These are phyloP conservation scores for Helicosporidium sp. DNA, from an alignment of 139 green algal species.

Conservation along the genomic window DNA sequence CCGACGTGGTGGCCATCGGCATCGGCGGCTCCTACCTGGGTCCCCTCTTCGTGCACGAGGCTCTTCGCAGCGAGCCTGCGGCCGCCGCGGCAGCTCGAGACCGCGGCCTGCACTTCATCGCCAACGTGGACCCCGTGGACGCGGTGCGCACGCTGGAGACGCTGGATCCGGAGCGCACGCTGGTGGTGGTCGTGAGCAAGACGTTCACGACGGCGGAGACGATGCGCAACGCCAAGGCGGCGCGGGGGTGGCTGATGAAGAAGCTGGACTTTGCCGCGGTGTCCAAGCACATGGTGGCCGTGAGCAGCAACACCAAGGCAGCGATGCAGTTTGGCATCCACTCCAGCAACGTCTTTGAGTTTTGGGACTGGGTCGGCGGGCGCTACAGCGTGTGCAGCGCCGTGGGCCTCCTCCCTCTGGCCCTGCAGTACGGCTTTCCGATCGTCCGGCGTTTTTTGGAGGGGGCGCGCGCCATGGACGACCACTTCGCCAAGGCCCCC, in stretches of 20 bases:
- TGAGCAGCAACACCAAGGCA: slow-evolving; percentile 94
- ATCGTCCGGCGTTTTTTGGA: slow-evolving; percentile 67
- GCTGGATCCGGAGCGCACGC: slow-evolving; percentile 69
- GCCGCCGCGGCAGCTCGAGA: slow-evolving; percentile 27
- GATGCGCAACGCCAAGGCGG: slow-evolving; percentile 96
- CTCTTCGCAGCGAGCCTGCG: slow-evolving; percentile 44
- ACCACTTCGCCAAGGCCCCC: slow-evolving; percentile 72
- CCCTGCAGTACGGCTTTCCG: slow-evolving; percentile 91
- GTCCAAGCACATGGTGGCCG: slow-evolving; percentile 96
- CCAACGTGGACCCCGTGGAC: slow-evolving; percentile 98
- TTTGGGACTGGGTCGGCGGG: slow-evolving; percentile 97
- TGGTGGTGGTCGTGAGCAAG: slow-evolving; percentile 95
- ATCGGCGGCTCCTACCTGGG: slow-evolving; percentile 93
- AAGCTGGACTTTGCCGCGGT: slow-evolving; percentile 60
- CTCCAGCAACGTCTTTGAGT: slow-evolving; percentile 88
- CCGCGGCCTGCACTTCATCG: slow-evolving; percentile 77
- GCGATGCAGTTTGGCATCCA: slow-evolving; percentile 98
- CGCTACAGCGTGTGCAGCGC: slow-evolving; percentile 89
- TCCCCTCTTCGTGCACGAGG: slow-evolving; percentile 96
- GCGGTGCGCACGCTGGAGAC: slow-evolving; percentile 68
- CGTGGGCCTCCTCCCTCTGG: slow-evolving; percentile 84
- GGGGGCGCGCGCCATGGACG: slow-evolving; percentile 69
- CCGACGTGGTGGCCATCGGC: slow-evolving; percentile 83
- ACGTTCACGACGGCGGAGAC: slow-evolving; percentile 99
- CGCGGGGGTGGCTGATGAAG: slow-evolving; percentile 62